Evolutionary conservation across 768 basidiomycete genomes (phyloP), one percentile per base, ranked within the genome.

Genomic region (Collybiopsis luxurians): DNA sequence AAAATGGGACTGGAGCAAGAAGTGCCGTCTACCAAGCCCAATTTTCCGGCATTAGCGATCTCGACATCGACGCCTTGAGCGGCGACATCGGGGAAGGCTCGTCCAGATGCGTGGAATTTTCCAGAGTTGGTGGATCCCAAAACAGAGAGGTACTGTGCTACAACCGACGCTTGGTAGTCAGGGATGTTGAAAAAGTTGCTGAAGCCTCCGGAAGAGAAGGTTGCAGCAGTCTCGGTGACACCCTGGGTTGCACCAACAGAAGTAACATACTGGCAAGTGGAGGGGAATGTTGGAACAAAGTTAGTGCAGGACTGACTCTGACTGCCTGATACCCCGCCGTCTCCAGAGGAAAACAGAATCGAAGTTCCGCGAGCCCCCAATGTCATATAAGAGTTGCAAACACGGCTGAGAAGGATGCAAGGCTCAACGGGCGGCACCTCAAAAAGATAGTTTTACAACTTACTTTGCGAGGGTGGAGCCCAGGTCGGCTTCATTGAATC

Each of bases 1-100:
- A 83, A 79, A 3, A 77, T 73, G 1, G 81, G 81, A 15, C 73
- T 52, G 0, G 79, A 47, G 17, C 75, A 75, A 10, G 79, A 80
- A 3, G 82, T 83, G 42, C 82, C 82, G 3, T 50, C 68, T 36
- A 75, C 66, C 1, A 57, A 47, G n/a, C 12, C n/a, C 15, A 12
- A 12, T 30, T 47, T 27, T 12, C 46, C 46, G 7, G 23, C 21
- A 47, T 26, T 42, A n/a, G 64, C 57, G 49, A 64, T 59, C 49
- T 17, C 27, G 10, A 64, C 61, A 47, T 48, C 46, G 55, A 58
- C 39, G 2, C 70, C 69, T 62, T 79, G 78, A 0, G 79, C 77
- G 0, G 81, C 65, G 36, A 83, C 74, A 51, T 82, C 80, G 1
- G 80, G 81, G 56, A 56, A 66, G 17, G 17, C 64, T 21, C 61